Evolutionary conservation across 1,139 yeast genomes (phyloP), one percentile per base, ranked within the genome.

Genomic region (Petasospora fabianii): DNA sequence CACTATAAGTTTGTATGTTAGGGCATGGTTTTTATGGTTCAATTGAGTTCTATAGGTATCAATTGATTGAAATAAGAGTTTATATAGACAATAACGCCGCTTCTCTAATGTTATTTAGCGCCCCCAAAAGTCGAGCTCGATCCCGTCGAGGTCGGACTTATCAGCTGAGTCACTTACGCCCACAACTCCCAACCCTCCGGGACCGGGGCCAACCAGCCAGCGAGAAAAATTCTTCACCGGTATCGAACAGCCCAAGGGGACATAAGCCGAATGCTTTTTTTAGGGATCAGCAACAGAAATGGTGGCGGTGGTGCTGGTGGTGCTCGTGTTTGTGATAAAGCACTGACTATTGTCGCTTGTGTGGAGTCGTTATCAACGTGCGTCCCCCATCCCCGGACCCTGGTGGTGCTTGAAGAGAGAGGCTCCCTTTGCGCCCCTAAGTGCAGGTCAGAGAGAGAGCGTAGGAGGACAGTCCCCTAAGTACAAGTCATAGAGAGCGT

Each of bases 401-500:
- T 6, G 17, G 24, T 29, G 24, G 32, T 27, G 15, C 8, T n/a
- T n/a, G n/a, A n/a, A n/a, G n/a, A n/a, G n/a, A n/a, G n/a, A n/a
- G n/a, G n/a, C n/a, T n/a, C n/a, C n/a, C n/a, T n/a, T n/a, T n/a
- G n/a, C n/a, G n/a, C 36, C 36, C 30, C 30, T 36, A 32, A 38
- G 37, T 33, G 35, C 37, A 38, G 27, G 32, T 30, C 29, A 27
- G 35, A 30, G 39, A 38, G 26, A 22, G 26, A 11, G 26, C 12
- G 10, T 28, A 28, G 4, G 14, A 22, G n/a, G n/a, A n/a, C n/a
- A 18, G 37, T 27, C 37, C 27, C 32, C 24, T 36, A 36, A 37
- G 41, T 37, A 29, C 41, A 37, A 33, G 41, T 33, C 32, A 30
- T 14, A 20, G 41, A 37, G 41, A 36, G 40, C 30, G 15, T 13